Evolutionary conservation across 169 alveolate genomes (phyloP), one percentile per base, ranked within the genome.

Genomic region (Eimeria zaria): DNA sequence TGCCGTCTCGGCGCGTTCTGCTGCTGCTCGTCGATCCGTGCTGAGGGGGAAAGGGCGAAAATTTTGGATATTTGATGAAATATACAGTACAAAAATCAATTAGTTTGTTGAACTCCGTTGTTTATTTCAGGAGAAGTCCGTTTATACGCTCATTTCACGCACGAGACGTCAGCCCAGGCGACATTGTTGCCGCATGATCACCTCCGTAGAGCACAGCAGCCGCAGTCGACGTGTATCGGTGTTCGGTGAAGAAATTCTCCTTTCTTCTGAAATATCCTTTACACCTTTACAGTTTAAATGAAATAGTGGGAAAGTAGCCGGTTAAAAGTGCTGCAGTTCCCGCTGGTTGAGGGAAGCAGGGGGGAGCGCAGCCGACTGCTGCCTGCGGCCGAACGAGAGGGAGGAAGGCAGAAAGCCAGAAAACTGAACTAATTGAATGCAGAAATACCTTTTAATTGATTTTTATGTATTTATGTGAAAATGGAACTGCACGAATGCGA

Each of bases 401-500:
- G n/a, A 27, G 30, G 84, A 20, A 36, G 55, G 55, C 4, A 39
- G 58, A 36, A 4, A 74, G 27, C n/a, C 11, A 6, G 33, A 6
- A 8, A 22, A 39, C 4, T 18, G 12, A 73, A 36, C n/a, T 27
- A 73, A 36, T 39, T n/a, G n/a, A 73, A 73, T 55, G 9, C 8
- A 73, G 84, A 12, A 44, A 36, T 7, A 33, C 33, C 6, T 12
- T 58, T 58, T 58, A 14, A 12, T 30, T 30, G 0, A 36, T 69
- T 11, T n/a, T 14, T 30, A 14, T 30, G 30, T n/a, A 8, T 69
- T 69, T 9, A 30, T 87, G 18, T 62, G 62, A 80, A 60, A 36
- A 92, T 92, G 96, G 91, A 91, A 74, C 78, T 92, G 96, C 96
- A 92, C 58, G 96, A 92, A 48, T 76, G 91, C 41, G 96, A 92